Evolutionary conservation across 1,284 basidiomycete species (phyloP), one percentile per base, ranked within the genome.

Genomic region (Apiotrichum porosum): DNA sequence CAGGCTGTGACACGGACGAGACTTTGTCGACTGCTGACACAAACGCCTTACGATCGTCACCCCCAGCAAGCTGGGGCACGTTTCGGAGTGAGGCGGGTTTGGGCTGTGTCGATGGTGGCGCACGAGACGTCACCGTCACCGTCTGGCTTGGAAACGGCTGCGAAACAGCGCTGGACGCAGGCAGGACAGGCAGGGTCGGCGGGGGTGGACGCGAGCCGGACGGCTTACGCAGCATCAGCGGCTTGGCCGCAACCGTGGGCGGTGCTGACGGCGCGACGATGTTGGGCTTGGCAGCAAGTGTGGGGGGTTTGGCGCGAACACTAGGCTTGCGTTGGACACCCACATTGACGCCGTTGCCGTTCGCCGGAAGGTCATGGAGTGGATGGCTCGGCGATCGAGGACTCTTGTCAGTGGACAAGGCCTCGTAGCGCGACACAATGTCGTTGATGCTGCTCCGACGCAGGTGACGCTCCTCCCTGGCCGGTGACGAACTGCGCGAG

Each of bases 391-490:
- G 8, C 50, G 14, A 41, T 15, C 28, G 24, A 9, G 26, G 4
- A 22, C 21, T 31, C 15, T 18, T 8, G 28, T 36, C 26, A 28
- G 18, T 39, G 34, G 15, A 51, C 40, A 70, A 43, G n/a, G 49
- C 42, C 47, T 70, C 68, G 56, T 65, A 69, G 32, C 56, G 58
- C 13, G 64, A 60, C 6, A 71, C 62, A 14, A 73, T 68, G 37
- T 67, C 65, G 39, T 63, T 68, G 46, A 73, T 68, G 17, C 67
- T 68, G n/a, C 63, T 61, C 42, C 66, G 66, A 9, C 68, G 59
- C 3, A 33, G 35, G 44, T 67, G 66, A 2, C 37, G 26, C 37
- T 46, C 45, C 18, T 50, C 42, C 9, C 6, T 23, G 14, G 8
- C 26, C 8, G 31, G 42, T 23, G 19, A 51, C 3, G 45, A 42